phyloP scores from a whole-genome alignment of 805 yeast genomes.

The Saccharomycopsis schoenii region DNA sequence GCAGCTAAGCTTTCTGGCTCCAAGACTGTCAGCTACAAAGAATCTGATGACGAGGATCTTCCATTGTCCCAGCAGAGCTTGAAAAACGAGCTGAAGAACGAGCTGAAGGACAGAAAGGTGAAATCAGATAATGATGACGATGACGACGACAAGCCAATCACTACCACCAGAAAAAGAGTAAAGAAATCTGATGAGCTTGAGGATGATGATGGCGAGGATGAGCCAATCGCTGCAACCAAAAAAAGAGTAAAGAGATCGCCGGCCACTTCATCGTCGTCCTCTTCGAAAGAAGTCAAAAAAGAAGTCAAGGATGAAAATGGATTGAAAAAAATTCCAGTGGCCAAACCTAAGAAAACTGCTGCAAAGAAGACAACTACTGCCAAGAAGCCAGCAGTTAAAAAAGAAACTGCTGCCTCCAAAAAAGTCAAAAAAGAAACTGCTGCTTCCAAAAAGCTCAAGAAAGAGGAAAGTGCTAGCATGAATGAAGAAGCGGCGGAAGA shows the following conservation, averaged over 20 bases:
- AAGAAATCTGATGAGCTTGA: no score
- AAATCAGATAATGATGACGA: conserved; percentile 11
- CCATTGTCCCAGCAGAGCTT: conserved; percentile 9
- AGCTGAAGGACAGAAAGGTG: conserved; percentile 16
- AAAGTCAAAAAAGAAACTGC: conserved; percentile 9
- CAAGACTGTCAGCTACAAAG: conserved; percentile 16
- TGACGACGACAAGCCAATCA: conserved; percentile 18
- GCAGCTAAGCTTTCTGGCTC: conserved; percentile 10
- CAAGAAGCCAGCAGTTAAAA: conserved; percentile 18
- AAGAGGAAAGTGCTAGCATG: conserved; percentile 19
- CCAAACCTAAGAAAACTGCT: conserved; percentile 17
- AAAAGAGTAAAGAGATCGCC: not conserved
- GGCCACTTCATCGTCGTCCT: not conserved
- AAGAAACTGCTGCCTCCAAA: conserved; percentile 16
- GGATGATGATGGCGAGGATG: conserved; percentile 18
- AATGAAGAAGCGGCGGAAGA: conserved; percentile 33
- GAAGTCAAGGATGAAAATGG: not conserved
- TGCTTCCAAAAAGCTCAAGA: conserved; percentile 12
- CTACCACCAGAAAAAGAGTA: not conserved
- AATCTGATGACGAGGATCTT: conserved; percentile 13
- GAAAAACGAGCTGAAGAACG: conserved; percentile 16
- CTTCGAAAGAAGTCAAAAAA: not conserved
- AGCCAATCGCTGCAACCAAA: conserved; percentile 7
- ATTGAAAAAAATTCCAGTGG: conserved; percentile 1
- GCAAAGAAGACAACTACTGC: conserved; percentile 17